A percentile compares a stretch with the other conserved stretches of the same genome.
These are phyloP conservation scores for Silene conica DNA, from an alignment of 148 eudicot species.

Conservation along the genomic window DNA sequence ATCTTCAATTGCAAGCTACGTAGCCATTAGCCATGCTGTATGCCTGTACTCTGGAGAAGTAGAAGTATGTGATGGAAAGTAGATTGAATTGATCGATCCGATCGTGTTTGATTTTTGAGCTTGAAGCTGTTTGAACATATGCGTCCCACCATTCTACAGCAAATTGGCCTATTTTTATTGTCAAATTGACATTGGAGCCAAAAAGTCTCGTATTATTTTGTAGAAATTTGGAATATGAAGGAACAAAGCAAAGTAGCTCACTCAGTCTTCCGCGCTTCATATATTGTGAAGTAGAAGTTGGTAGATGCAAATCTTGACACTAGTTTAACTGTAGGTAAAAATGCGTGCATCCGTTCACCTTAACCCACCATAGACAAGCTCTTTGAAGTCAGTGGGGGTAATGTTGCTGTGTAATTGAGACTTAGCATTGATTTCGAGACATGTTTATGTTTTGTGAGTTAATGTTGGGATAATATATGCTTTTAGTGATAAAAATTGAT, in stretches of 20 bases:
- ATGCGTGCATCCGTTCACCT: not conserved
- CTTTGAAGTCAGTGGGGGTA: not conserved
- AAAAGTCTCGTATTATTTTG: not conserved
- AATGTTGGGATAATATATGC: no score
- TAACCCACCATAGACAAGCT: not conserved
- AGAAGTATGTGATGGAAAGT: not conserved
- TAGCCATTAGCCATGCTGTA: not conserved
- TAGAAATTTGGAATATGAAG: not conserved
- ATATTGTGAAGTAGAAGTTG: not conserved
- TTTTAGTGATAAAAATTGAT: not conserved
- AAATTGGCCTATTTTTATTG: not conserved
- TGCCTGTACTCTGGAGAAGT: not conserved
- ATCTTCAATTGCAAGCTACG: no score
- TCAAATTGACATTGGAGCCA: not conserved
- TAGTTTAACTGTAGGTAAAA: not conserved
- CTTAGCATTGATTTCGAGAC: not conserved
- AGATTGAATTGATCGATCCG: not conserved
- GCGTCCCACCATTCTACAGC: not conserved
- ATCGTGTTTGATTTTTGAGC: slow-evolving; percentile 1
- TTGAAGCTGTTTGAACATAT: not conserved
- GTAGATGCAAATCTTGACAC: not conserved
- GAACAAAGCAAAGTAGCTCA: not conserved
- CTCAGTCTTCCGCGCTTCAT: not conserved
- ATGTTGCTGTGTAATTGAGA: not conserved
- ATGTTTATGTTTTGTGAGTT: not conserved